Evolutionary conservation across 179 eudicot species (phyloP).

Genomic region (Silene coronaria): DNA sequence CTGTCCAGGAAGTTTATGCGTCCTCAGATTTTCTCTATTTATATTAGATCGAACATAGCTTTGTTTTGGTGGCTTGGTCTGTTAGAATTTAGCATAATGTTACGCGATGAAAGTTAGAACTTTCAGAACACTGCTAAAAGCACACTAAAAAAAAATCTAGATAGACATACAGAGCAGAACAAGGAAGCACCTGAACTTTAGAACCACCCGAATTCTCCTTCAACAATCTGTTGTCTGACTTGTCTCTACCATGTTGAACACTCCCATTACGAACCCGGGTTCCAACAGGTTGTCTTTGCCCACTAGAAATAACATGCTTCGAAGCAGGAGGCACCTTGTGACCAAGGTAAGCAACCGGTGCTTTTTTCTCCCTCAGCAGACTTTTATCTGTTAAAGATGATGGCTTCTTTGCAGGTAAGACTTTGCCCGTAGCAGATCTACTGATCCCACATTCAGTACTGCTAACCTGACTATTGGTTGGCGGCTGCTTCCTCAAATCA

Average conservation of each 20-base stretch:
- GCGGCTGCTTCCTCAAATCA: conserved; percentile 39
- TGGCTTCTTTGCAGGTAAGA: conserved; percentile 32
- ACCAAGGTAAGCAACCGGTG: conserved; percentile 15
- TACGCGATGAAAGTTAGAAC: neutral
- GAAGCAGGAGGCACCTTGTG: conserved; percentile 14
- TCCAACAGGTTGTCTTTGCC: conserved; percentile 33
- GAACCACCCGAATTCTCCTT: conserved; percentile 32
- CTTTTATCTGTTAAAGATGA: conserved; percentile 31
- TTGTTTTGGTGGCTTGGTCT: conserved; percentile 46
- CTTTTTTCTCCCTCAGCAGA: conserved; percentile 20
- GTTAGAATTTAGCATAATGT: conserved; percentile 2
- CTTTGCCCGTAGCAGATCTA: conserved; percentile 39
- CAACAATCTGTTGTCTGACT: conserved; percentile 26
- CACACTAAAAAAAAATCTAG: neutral
- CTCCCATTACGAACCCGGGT: conserved; percentile 30
- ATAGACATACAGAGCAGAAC: neutral
- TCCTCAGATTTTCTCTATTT: conserved; percentile 35
- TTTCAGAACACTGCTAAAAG: neutral
- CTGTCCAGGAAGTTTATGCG: conserved; percentile 28
- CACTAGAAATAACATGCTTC: conserved; percentile 29
- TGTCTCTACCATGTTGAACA: conserved; percentile 31
- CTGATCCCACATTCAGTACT: conserved; percentile 51
- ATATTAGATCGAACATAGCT: conserved; percentile 26
- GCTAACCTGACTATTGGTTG: conserved; percentile 30
- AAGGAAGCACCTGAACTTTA: conserved; percentile 41